Evolutionary conservation across 2,329 filamentous ascomycete species (phyloP).

Genomic region (Sporothrix sp.): DNA sequence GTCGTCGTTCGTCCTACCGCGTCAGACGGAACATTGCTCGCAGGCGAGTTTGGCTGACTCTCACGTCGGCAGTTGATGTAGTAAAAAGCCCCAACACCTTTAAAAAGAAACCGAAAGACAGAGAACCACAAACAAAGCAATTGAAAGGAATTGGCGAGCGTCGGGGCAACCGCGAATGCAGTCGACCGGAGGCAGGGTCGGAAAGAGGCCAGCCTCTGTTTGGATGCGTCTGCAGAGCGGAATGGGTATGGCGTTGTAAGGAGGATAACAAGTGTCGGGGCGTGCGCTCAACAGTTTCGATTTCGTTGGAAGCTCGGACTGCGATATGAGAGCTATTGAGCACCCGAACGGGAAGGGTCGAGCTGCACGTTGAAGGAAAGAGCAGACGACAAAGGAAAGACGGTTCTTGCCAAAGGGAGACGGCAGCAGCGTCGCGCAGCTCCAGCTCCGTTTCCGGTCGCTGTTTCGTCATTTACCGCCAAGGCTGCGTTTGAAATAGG

Average conservation of each 20-base stretch:
- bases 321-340: conserved; percentile 16
- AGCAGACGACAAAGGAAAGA: neutral
- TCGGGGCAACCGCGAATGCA: too few relatives aligned
- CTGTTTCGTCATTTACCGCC: conserved; percentile 6
- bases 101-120: too few relatives aligned
- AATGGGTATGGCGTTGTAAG: neutral
- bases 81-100: too few relatives aligned
- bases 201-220: conserved; percentile 6
- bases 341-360: conserved; percentile 13
- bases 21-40: neutral
- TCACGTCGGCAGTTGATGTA: too few relatives aligned
- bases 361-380: neutral
- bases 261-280: neutral
- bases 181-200: neutral
- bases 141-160: neutral
- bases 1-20: neutral
- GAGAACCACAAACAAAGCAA: neutral
- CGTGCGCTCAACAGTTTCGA: neutral
- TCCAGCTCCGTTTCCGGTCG: conserved; percentile 3
- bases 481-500: too few relatives aligned
- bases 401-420: neutral
- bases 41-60: neutral
- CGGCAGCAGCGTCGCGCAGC: too few relatives aligned
- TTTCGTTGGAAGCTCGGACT: neutral
- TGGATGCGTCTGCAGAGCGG: neutral